Percentiles rank a stretch among this genome's conserved stretches.
These are phyloP conservation scores for Kalaharituber pfeilii DNA, from an alignment of 2,329 filamentous ascomycete genomes.

Conservation along the genomic window DNA sequence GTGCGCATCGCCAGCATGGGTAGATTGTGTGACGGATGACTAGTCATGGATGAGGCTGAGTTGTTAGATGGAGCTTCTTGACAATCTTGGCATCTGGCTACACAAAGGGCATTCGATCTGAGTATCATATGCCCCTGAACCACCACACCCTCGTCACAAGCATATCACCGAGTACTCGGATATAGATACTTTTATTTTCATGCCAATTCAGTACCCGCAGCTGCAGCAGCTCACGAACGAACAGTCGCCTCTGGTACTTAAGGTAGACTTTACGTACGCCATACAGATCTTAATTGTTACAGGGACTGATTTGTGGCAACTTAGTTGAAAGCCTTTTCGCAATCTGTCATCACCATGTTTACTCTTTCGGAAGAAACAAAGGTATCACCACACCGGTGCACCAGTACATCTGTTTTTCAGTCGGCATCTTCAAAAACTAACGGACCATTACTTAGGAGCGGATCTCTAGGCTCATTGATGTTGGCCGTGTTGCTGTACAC, in stretches of 20 bases:
- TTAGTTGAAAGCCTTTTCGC: slow-evolving; percentile 3
- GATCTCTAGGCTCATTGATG: slow-evolving; percentile 89
- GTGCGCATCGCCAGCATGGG: too few species aligned
- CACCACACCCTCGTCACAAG: too few species aligned
- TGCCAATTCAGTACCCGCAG: neutral
- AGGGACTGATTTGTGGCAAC: too few species aligned
- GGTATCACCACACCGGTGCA: slow-evolving; percentile 34
- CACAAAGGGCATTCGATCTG: too few species aligned
- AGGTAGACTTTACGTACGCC: neutral
- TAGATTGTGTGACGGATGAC: too few species aligned
- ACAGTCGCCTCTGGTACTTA: neutral
- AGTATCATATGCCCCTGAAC: too few species aligned
- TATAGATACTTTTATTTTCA: neutral
- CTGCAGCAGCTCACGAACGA: neutral
- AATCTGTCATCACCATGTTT: slow-evolving; percentile 30
- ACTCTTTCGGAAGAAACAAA: slow-evolving; percentile 90
- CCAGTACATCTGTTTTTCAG: neutral
- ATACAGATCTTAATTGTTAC: neutral
- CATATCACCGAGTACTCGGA: too few species aligned
- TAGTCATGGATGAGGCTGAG: too few species aligned
- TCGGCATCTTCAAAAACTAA: neutral
- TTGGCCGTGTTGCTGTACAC: slow-evolving; percentile 84
- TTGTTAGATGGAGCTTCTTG: too few species aligned
- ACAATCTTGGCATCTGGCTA: too few species aligned
- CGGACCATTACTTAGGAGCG: slow-evolving; percentile 50